phyloP scores from a whole-genome alignment of 2,329 filamentous ascomycete species.

The Colletotrichum sp. region DNA sequence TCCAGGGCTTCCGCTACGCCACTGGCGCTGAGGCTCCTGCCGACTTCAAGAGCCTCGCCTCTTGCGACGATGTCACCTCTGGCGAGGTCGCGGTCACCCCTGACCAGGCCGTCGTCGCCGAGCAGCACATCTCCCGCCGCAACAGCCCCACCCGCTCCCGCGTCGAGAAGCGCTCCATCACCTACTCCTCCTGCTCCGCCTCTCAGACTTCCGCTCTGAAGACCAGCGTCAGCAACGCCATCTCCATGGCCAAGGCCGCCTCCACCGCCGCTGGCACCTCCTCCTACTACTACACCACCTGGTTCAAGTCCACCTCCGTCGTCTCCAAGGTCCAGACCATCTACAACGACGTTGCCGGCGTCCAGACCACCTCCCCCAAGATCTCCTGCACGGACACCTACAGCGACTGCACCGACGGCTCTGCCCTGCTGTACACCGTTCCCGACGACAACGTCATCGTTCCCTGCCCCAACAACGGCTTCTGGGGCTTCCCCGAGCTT shows the following conservation, averaged over 20 bases:
- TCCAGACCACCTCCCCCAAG: constrained; percentile 15
- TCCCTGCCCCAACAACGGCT: constrained; percentile 20
- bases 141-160: neutral
- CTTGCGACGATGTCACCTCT: constrained; percentile 4
- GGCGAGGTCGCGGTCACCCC: constrained; percentile 8
- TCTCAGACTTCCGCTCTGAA: constrained; percentile 1
- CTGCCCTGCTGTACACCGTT: constrained; percentile 17
- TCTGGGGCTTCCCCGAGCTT: constrained; percentile 18
- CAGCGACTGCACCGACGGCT: constrained; percentile 12
- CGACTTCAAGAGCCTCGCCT: neutral
- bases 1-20: constrained; percentile 18
- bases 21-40: neutral
- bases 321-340: constrained; percentile 11
- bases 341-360: constrained; percentile 13
- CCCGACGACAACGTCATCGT: constrained; percentile 18
- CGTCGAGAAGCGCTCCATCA: constrained; percentile 16
- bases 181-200: constrained; percentile 14
- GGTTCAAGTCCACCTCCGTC: constrained; percentile 16
- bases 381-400: constrained; percentile 18
- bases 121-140: constrained; percentile 11
- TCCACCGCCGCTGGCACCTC: constrained; percentile 4
- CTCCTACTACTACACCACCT: constrained; percentile 12
- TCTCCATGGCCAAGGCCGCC: constrained; percentile 15
- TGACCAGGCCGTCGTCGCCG: neutral
- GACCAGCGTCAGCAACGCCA: constrained; percentile 8